phyloP scores from a whole-genome alignment of 2,329 filamentous ascomycete genomes.

The Trichophyton rubrum region DNA sequence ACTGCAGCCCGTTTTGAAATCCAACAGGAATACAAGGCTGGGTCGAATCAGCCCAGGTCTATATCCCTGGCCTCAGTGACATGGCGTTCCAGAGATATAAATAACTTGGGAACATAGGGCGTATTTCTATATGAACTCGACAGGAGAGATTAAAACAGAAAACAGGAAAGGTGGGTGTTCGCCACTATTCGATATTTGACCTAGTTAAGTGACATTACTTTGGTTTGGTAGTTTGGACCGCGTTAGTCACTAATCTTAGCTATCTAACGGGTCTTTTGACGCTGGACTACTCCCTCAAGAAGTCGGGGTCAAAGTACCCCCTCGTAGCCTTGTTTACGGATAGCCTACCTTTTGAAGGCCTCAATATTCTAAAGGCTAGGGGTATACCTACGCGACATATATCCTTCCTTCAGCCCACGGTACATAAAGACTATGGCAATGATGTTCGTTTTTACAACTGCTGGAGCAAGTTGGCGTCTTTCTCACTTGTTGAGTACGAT shows the following conservation, averaged over 20 bases:
- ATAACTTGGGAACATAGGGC: background rate
- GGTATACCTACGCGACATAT: slow-evolving; percentile 58
- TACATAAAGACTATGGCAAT: slow-evolving; percentile 54
- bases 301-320: slow-evolving; percentile 55
- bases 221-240: slow-evolving; percentile 60
- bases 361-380: slow-evolving; percentile 55
- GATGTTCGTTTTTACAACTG: slow-evolving; percentile 81
- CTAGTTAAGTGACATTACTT: background rate
- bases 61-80: background rate
- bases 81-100: background rate
- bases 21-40: background rate
- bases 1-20: background rate
- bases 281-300: slow-evolving; percentile 63
- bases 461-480: slow-evolving; percentile 77
- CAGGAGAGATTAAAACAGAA: background rate
- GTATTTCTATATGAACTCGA: background rate
- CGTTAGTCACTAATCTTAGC: slow-evolving; percentile 69
- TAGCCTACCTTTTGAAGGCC: slow-evolving; percentile 55
- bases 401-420: slow-evolving; percentile 57
- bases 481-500: slow-evolving; percentile 62
- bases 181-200: background rate
- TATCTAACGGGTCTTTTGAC: slow-evolving; percentile 76
- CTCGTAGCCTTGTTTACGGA: slow-evolving; percentile 75
- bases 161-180: slow-evolving; percentile 4
- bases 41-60: background rate